Base-by-base conservation (phyloP, 805 yeast species). In the Maudiozyma bulderi region DNA sequence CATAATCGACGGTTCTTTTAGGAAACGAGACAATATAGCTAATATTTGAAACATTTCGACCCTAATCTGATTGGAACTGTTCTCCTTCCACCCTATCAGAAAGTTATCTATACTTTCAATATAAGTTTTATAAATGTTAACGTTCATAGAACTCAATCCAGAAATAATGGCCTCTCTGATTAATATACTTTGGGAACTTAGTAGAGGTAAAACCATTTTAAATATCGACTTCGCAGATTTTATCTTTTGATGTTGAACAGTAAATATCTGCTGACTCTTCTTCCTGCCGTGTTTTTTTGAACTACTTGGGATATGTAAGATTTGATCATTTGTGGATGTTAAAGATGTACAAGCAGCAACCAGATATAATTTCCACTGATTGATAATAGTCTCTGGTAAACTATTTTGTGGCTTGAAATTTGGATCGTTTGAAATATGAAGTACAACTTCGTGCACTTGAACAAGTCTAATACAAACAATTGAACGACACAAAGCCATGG, bases 141-240 rank as follows among this genome's bases (percentile, higher is more conserved):
- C 81, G 63, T 93, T 93, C 65, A 90, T 80, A 52, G 95, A 87
- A 54, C 95, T 84, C 47, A 95, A 66, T 0, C 98, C 98, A 2
- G 84, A 71, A n/a, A 89, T 88, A 13, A 90, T 81, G 0, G 97
- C 93, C 54, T 90, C 96, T 52, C 86, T 73, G 8, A 93, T 78
- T 54, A 80, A 72, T 3, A 76, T 73, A 51, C 86, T 87, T 1
- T 81, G 79, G 0, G 89, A 80, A 31, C 78, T 81, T 44, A 93
- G 66, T 31, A 93, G 70, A 0, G 97, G 97, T 38, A 88, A 71
- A 0, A 88, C 90, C 83, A 93, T 81, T 49, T 83, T 77, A 69
- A 93, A 93, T 2, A 93, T 82, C 0, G 95, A 83, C 51, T 84
- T 82, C 0, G 96, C 97, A 52, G 96, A 87, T 1, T 95, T 90